A percentile compares a stretch with the other conserved stretches of the same genome.
Evolutionary conservation across 139 green algal genomes (phyloP).

Genomic region (Picochlorum sp.): DNA sequence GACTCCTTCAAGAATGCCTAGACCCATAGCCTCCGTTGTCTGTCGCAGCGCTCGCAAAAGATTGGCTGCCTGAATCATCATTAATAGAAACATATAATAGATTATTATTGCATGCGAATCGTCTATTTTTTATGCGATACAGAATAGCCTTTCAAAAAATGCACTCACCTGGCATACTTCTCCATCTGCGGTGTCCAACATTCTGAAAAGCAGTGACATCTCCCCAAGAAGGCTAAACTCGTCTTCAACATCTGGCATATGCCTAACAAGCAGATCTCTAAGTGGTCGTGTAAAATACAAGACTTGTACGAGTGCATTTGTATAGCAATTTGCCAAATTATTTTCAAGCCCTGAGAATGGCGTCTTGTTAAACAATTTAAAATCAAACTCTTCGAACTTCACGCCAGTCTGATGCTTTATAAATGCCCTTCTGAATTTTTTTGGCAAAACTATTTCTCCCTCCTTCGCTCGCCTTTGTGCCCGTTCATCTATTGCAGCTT

Average conservation of each 20-base stretch:
- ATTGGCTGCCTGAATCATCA: conserved; percentile 57
- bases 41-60: conserved; percentile 76
- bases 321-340: conserved; percentile 84
- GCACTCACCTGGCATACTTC: conserved; percentile 47
- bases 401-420: conserved; percentile 41
- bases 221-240: conserved; percentile 88
- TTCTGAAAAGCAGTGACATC: conserved; percentile 78
- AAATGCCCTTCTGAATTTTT: conserved; percentile 43
- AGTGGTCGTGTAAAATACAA: conserved; percentile 78
- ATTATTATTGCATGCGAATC: neutral
- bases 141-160: conserved; percentile 1
- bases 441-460: conserved; percentile 48
- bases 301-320: conserved; percentile 83
- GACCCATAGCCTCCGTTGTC: conserved; percentile 56
- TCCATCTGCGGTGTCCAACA: conserved; percentile 52
- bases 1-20: conserved; percentile 71
- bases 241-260: conserved; percentile 48
- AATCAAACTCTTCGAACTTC: conserved; percentile 74
- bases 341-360: conserved; percentile 89
- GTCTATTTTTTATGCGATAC: neutral
- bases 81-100: neutral
- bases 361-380: conserved; percentile 73
- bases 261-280: conserved; percentile 36
- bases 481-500: conserved; percentile 15
- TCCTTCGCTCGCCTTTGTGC: conserved; percentile 14